A percentile compares a stretch with the other conserved stretches of the same genome.
Evolutionary conservation across 2,329 filamentous ascomycete species (phyloP).

Genomic region (Aspergillus tamarii): DNA sequence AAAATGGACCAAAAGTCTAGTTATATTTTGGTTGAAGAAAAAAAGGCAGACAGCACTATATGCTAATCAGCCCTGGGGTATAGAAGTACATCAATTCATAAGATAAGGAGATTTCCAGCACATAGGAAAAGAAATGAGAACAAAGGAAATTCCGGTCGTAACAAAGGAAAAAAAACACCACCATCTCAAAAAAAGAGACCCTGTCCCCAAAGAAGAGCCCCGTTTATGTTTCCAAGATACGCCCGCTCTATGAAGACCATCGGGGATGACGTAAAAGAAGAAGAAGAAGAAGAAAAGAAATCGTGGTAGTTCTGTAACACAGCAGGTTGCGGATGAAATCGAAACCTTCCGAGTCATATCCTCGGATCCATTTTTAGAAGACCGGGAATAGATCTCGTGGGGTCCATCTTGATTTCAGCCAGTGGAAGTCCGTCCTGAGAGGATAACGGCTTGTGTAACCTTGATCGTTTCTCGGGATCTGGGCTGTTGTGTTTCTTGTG

Average conservation of each 20-base stretch:
- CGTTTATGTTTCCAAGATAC: background rate
- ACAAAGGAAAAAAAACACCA: background rate
- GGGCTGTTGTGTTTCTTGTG: background rate
- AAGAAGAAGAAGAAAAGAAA: background rate
- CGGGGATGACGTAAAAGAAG: background rate
- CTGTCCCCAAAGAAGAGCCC: background rate
- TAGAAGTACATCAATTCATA: constrained; percentile 2
- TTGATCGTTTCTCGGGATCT: background rate
- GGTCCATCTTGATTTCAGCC: background rate
- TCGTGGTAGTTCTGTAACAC: background rate
- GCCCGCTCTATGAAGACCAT: background rate
- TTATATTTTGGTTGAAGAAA: background rate
- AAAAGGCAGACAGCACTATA: background rate
- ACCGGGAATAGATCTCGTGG: background rate
- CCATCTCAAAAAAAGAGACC: background rate
- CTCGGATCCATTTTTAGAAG: background rate
- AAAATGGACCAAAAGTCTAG: background rate
- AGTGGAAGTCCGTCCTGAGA: background rate
- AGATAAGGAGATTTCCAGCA: background rate
- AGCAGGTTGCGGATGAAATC: background rate
- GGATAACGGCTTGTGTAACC: background rate
- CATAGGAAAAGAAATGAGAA: background rate
- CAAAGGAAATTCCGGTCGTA: background rate
- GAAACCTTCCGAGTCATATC: background rate
- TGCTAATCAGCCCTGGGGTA: background rate